phyloP scores from a whole-genome alignment of 1,284 basidiomycete species.

The Exobasidium cylindrosporum region DNA sequence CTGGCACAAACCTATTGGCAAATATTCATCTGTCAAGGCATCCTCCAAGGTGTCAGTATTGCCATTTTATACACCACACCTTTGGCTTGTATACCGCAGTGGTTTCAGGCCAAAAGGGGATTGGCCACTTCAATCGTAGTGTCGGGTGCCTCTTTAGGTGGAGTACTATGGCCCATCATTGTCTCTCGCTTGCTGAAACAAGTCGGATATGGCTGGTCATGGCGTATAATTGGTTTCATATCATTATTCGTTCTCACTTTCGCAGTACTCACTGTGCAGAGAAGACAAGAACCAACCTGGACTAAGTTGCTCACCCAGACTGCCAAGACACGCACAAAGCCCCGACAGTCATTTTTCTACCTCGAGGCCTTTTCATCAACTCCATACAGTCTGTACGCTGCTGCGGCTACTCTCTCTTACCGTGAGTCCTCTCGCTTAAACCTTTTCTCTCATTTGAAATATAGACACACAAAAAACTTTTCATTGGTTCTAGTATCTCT shows the following conservation, averaged over 20 bases:
- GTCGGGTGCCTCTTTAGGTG: conserved; percentile 4
- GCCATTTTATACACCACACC: neutral
- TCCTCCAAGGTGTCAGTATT: neutral
- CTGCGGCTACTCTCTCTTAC: no score
- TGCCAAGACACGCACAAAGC: no score
- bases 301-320: no score
- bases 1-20: neutral
- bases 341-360: neutral
- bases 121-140: neutral
- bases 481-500: neutral
- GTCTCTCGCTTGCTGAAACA: neutral
- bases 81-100: conserved; percentile 5
- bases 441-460: no score
- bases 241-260: neutral
- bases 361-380: neutral
- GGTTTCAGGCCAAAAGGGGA: neutral
- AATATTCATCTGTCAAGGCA: conserved; percentile 6
- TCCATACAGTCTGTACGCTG: no score
- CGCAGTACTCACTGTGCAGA: no score
- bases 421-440: no score
- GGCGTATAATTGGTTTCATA: conserved; percentile 7
- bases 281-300: no score
- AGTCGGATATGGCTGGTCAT: conserved; percentile 8
- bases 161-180: conserved; percentile 9
- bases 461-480: no score